Percentiles rank a stretch among this genome's conserved stretches.
These are phyloP conservation scores for Pleurotus citrinopileatus DNA, from an alignment of 768 basidiomycete species.

Conservation along the genomic window DNA sequence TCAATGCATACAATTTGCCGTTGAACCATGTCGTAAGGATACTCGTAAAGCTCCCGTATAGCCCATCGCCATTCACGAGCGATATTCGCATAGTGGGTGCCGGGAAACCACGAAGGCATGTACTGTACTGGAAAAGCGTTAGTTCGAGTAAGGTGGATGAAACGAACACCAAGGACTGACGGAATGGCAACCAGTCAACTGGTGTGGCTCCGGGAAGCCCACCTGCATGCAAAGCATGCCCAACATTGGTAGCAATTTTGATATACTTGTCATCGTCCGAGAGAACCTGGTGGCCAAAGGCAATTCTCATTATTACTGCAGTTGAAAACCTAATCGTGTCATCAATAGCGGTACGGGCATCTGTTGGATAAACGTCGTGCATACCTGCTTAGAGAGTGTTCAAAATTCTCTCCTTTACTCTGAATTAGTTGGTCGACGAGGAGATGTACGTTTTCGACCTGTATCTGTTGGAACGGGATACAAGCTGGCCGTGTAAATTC, in stretches of 20 bases:
- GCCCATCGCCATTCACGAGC: not conserved
- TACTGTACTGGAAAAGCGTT: not conserved
- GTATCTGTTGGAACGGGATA: constrained; percentile 8
- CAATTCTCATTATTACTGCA: constrained; percentile 13
- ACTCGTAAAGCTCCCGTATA: not conserved
- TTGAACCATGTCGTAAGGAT: not conserved
- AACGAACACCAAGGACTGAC: constrained; percentile 1
- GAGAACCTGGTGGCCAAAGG: constrained; percentile 17
- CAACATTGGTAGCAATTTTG: constrained; percentile 9
- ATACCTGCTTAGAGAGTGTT: constrained; percentile 24
- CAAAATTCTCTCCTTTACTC: constrained; percentile 15
- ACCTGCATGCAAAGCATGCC: constrained; percentile 5
- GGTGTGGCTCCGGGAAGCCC: constrained; percentile 14
- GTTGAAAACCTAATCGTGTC: constrained; percentile 11
- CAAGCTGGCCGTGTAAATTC: constrained; percentile 9
- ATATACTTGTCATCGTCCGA: constrained; percentile 16
- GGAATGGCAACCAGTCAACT: constrained; percentile 18
- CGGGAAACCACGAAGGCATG: constrained; percentile 8
- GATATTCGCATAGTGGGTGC: constrained; percentile 6
- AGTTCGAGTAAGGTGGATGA: not conserved
- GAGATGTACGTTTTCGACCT: constrained; percentile 14
- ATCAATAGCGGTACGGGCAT: not conserved
- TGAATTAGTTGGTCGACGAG: constrained; percentile 14
- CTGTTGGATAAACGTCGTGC: not conserved
- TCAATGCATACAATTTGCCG: not conserved